These are phyloP conservation scores for Pisolithus thermaeus DNA, from an alignment of 1,284 basidiomycete genomes.

Conservation along the genomic window DNA sequence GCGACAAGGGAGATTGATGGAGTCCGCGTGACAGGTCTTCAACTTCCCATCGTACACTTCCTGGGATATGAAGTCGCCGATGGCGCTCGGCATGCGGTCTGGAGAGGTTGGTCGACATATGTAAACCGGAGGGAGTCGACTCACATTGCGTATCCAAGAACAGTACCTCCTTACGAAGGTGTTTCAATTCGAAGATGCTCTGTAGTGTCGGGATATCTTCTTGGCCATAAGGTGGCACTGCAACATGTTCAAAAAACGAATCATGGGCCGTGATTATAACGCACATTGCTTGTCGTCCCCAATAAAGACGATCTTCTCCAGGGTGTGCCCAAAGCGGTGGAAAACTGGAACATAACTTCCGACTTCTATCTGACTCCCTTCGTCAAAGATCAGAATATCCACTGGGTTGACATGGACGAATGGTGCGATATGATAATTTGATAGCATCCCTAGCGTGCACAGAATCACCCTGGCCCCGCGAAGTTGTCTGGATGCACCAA, in stretches of 20 bases:
- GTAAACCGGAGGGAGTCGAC: no score
- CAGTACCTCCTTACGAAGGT: conserved; percentile 28
- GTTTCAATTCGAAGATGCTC: conserved; percentile 41
- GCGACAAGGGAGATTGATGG: conserved; percentile 9
- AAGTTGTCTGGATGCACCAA: conserved; percentile 22
- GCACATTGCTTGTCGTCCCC: conserved; percentile 73
- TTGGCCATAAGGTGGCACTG: conserved; percentile 46
- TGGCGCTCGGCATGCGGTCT: no score
- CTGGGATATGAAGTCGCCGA: no score
- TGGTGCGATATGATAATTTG: conserved; percentile 23
- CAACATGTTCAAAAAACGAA: not conserved
- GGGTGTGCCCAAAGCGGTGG: conserved; percentile 32
- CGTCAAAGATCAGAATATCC: conserved; percentile 51
- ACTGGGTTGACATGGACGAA: conserved; percentile 19
- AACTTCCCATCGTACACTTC: no score
- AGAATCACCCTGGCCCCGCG: conserved; percentile 50
- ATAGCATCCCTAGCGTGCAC: conserved; percentile 44
- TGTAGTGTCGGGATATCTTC: conserved; percentile 35
- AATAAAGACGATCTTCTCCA: conserved; percentile 65
- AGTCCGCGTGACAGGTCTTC: no score
- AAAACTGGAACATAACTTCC: conserved; percentile 55
- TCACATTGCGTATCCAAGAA: conserved; percentile 38
- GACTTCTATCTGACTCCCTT: conserved; percentile 62
- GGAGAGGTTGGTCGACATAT: no score
- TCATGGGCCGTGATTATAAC: conserved; percentile 13